Conservation (phyloP, 768 basidiomycete species). For the Lanmaoa pseudosensibilis region DNA sequence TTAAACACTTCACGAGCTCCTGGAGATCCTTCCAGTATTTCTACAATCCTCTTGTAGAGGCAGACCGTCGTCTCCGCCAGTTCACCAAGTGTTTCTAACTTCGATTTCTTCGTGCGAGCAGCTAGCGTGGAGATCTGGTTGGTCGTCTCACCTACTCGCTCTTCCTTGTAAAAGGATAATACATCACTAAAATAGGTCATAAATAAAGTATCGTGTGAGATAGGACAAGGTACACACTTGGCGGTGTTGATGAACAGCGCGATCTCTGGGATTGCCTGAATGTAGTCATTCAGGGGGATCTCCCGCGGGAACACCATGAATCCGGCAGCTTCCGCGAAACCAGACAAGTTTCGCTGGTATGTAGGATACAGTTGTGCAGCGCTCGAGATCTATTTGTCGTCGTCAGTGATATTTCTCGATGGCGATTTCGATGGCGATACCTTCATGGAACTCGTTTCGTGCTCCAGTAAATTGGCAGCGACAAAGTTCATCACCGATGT, state of each 20-base stretch:
- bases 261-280: too few relatives aligned
- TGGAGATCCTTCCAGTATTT: constrained; percentile 22
- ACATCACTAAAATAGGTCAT: constrained; percentile 34
- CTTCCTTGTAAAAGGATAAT: constrained; percentile 44
- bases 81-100: constrained; percentile 23
- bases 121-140: constrained; percentile 41
- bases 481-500: constrained; percentile 38
- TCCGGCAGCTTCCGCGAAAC: constrained; percentile 35
- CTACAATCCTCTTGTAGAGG: constrained; percentile 23
- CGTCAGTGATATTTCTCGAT: background rate
- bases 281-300: too few relatives aligned
- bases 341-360: constrained; percentile 32
- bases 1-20: constrained; percentile 19
- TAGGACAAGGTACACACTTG: constrained; percentile 33
- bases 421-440: constrained; percentile 8
- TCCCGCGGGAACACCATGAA: constrained; percentile 39
- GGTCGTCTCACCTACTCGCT: constrained; percentile 33
- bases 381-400: constrained; percentile 12
- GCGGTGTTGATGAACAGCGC: constrained; percentile 32
- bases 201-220: background rate
- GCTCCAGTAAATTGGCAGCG: constrained; percentile 34
- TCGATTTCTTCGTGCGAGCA: constrained; percentile 21
- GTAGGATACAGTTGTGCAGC: constrained; percentile 28
- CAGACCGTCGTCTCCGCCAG: constrained; percentile 28
- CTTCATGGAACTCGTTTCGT: constrained; percentile 29